Evolutionary conservation across 805 yeast species (phyloP).

Genomic region (Saccharomycodes ludwigii): DNA sequence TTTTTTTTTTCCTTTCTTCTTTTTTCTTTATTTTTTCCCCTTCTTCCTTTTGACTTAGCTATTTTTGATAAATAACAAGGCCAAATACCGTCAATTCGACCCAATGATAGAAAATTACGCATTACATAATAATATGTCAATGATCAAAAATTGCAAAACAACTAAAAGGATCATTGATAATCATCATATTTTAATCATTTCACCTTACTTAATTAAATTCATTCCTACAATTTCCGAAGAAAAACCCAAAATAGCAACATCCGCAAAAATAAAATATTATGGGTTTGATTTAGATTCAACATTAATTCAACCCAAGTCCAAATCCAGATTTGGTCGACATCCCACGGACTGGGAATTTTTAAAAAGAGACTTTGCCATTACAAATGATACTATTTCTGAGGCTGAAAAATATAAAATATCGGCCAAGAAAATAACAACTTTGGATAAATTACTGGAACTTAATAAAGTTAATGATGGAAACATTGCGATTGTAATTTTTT

Average conservation of each 20-base stretch:
- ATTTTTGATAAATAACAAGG: not conserved
- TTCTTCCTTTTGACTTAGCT: not conserved
- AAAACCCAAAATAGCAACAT: conserved; percentile 3
- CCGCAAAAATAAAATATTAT: conserved; percentile 30
- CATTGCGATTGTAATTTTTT: conserved; percentile 51
- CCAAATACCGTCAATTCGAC: too few species aligned
- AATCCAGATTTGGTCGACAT: conserved; percentile 40
- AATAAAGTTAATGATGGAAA: conserved; percentile 10
- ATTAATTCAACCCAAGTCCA: conserved; percentile 52
- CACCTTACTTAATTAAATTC: conserved; percentile 33
- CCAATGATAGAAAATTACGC: too few species aligned
- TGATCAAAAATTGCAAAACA: not conserved
- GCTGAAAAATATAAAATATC: not conserved
- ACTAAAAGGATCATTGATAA: conserved; percentile 1
- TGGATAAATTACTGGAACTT: conserved; percentile 12
- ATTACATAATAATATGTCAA: not conserved
- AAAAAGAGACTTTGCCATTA: conserved; percentile 20
- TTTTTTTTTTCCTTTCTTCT: not conserved
- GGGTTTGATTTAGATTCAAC: conserved; percentile 87
- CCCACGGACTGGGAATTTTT: conserved; percentile 71
- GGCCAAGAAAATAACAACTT: conserved; percentile 10
- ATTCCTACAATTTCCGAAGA: too few species aligned
- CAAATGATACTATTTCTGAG: conserved; percentile 4
- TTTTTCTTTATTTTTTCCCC: not conserved
- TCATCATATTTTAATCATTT: conserved; percentile 22